A percentile compares a stretch with the other conserved stretches of the same genome.
phyloP scores from a whole-genome alignment of 768 basidiomycete species.

The Zangia roseola region DNA sequence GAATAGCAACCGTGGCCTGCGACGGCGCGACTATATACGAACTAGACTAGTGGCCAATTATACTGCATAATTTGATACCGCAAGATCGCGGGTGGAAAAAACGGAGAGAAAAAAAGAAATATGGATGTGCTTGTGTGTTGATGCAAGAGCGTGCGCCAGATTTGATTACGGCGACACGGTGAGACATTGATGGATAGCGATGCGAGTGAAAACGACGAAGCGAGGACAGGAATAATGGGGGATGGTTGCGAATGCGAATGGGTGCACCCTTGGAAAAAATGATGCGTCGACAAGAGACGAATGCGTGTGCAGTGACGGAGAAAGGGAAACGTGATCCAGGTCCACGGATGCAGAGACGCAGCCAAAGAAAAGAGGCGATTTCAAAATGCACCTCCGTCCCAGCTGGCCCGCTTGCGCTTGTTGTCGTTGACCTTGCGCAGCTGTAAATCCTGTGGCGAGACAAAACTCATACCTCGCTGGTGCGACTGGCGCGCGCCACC shows the following conservation, averaged over 20 bases:
- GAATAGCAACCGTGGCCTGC: conserved; percentile 11
- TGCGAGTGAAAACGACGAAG: conserved; percentile 17
- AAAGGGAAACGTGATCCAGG: conserved; percentile 7
- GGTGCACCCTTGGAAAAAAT: neutral
- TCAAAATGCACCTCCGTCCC: conserved; percentile 46
- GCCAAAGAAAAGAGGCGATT: neutral
- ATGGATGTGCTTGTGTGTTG: conserved; percentile 9
- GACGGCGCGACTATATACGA: conserved; percentile 30
- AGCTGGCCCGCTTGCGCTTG: conserved; percentile 57
- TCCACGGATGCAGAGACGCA: conserved; percentile 6
- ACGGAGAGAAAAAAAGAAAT: neutral
- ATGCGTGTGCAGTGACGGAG: conserved; percentile 12
- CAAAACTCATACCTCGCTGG: conserved; percentile 52
- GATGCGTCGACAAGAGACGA: conserved; percentile 9
- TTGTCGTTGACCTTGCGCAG: conserved; percentile 48
- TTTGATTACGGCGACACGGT: conserved; percentile 6
- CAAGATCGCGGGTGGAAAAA: conserved; percentile 1
- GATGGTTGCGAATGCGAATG: conserved; percentile 11
- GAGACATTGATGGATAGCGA: conserved; percentile 22
- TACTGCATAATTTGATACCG: conserved; percentile 27
- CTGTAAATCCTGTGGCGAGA: conserved; percentile 52
- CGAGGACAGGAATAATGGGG: neutral
- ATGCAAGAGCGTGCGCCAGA: conserved; percentile 15
- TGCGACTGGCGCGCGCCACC: conserved; percentile 25
- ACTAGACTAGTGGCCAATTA: conserved; percentile 25